Percentiles rank a stretch among this genome's conserved stretches.
These are phyloP conservation scores for Paraphoma chrysanthemicola DNA, from an alignment of 2,329 filamentous ascomycete genomes.

Conservation along the genomic window DNA sequence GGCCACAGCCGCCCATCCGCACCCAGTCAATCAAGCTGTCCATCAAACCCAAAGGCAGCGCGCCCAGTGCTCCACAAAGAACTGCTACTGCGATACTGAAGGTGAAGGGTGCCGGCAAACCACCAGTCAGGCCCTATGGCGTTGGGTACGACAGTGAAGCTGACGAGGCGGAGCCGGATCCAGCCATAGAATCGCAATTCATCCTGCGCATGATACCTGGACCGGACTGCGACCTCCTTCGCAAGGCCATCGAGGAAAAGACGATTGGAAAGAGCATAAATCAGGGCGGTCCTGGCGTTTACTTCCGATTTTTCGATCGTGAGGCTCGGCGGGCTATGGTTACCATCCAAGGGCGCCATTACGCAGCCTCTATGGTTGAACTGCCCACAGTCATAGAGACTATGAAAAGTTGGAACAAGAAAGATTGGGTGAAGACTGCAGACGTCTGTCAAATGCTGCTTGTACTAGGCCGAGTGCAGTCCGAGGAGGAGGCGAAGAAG, in stretches of 20 bases:
- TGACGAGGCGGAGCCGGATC: slow-evolving; percentile 86
- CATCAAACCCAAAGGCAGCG: slow-evolving; percentile 39
- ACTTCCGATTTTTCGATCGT: slow-evolving; percentile 77
- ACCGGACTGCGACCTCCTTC: slow-evolving; percentile 83
- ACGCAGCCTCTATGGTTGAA: slow-evolving; percentile 81
- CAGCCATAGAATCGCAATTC: slow-evolving; percentile 87
- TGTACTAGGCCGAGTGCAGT: slow-evolving; percentile 72
- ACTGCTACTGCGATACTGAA: slow-evolving; percentile 38
- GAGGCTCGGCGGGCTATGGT: slow-evolving; percentile 78
- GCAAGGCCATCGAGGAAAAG: slow-evolving; percentile 75
- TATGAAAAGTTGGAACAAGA: slow-evolving; percentile 93
- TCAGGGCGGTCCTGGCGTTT: slow-evolving; percentile 77
- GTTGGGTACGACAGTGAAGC: slow-evolving; percentile 97
- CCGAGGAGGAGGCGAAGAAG: slow-evolving; percentile 57
- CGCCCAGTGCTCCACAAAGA: slow-evolving; percentile 15
- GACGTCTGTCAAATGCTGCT: slow-evolving; percentile 91
- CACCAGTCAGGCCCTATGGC: slow-evolving; percentile 66
- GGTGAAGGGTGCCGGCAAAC: slow-evolving; percentile 43
- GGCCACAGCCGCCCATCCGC: slow-evolving; percentile 19
- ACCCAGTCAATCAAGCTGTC: slow-evolving; percentile 39
- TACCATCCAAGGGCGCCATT: slow-evolving; percentile 71
- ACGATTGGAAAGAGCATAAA: slow-evolving; percentile 72
- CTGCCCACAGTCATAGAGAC: slow-evolving; percentile 86
- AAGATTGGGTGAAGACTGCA: slow-evolving; percentile 84
- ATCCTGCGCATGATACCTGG: slow-evolving; percentile 88